Percentiles rank a stretch among this genome's conserved stretches.
Conservation (phyloP, 75 land plant genomes). For the Pinus tabuliformis region DNA sequence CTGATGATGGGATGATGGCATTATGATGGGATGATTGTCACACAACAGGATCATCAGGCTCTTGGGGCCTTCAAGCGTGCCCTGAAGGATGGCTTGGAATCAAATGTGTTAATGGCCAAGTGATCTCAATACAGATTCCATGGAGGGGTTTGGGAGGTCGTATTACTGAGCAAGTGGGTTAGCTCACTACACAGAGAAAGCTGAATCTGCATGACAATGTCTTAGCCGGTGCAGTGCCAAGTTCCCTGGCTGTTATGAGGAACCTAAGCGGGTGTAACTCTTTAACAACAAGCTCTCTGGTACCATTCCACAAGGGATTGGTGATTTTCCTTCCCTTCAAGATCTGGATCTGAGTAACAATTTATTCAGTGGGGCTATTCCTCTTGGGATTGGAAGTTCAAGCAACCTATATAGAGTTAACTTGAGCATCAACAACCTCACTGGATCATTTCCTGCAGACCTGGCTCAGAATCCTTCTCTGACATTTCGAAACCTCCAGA, state of each 20-base stretch:
- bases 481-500: conserved; percentile 34
- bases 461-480: conserved; percentile 38
- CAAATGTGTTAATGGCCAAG: conserved; percentile 75
- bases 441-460: no score
- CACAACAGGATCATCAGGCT: no score
- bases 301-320: conserved; percentile 54
- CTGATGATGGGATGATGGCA: no score
- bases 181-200: conserved; percentile 70
- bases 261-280: conserved; percentile 72
- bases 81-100: conserved; percentile 76
- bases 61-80: conserved; percentile 60
- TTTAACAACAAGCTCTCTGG: conserved; percentile 80
- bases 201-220: conserved; percentile 83
- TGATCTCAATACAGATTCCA: conserved; percentile 81
- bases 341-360: conserved; percentile 72
- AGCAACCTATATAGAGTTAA: conserved; percentile 65
- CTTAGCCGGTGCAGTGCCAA: conserved; percentile 61
- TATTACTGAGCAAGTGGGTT: conserved; percentile 64
- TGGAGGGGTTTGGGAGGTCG: conserved; percentile 67
- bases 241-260: conserved; percentile 56
- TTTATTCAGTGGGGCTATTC: conserved; percentile 44
- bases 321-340: conserved; percentile 45
- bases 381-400: conserved; percentile 37
- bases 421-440: conserved; percentile 58
- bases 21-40: no score